Base-by-base conservation (phyloP, 2,329 filamentous ascomycete genomes). In the Verticillium dahliae region DNA sequence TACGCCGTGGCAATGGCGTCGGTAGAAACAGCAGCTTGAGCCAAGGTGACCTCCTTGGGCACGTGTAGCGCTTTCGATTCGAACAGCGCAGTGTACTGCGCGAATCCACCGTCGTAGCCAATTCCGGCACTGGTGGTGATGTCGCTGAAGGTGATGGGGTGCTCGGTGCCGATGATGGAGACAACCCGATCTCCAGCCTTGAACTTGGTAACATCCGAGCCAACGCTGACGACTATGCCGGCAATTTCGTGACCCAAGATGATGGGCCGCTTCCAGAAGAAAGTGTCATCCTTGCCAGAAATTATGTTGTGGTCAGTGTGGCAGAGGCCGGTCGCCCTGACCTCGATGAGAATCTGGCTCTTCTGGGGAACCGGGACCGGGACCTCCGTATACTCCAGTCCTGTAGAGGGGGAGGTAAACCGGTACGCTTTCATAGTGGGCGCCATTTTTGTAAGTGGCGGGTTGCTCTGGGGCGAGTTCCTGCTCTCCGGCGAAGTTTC, bases 1-100 rank as follows among this genome's bases (percentile, higher is more conserved):
- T 76, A 77, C 0, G 74, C 70, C 6, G 76, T 77, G 31, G 69
- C 71, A 1, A 78, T 74, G 0, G 76, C 75, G 64, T 78, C 76
- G 6, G 75, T 75, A 4, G 76, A 71, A 0, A 77, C 72, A 1
- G 76, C 76, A 0, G 74, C 75, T 15, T 72, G 65, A 1, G 69
- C 67, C 7, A 61, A 61, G 9, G 56, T 39, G 27, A 67, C 58
- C 13, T 71, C 62, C 3, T 71, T 67, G 38, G 61, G 52, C 35
- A 57, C 59, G 15, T 38, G 34, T 2, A 61, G 37, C 18, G 61
- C 15, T 22, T 55, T 56, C 9, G 18, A 18, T 15, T 31, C 55
- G 15, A 31, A 54, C 11, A 60, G 60, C 1, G 56, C 34, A 3
- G 38, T 31, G 11, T 55, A 62, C 37, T 61, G 34, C 3, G 60